Evolutionary conservation across 495 filamentous ascomycete species (phyloP).

Genomic region (Podospora didyma): DNA sequence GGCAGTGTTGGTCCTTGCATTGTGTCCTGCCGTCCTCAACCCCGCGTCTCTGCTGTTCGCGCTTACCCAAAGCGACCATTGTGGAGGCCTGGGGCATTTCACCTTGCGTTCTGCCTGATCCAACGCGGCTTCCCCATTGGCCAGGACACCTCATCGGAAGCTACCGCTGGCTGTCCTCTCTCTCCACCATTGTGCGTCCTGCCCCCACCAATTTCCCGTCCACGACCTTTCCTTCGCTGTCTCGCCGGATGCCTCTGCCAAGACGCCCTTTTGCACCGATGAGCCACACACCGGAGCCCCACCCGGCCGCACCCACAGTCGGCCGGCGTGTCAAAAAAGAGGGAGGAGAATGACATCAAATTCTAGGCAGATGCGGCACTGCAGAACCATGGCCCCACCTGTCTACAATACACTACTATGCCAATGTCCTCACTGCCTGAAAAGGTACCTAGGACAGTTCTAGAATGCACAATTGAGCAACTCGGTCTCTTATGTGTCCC

Average conservation of each 20-base stretch:
- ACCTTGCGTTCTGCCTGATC: conserved; percentile 17
- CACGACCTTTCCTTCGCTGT: conserved; percentile 4
- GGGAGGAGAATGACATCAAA: background rate
- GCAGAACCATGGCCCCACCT: background rate
- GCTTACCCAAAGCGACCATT: background rate
- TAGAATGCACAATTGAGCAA: background rate
- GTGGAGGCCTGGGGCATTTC: conserved; percentile 4
- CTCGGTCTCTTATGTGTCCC: too few relatives aligned
- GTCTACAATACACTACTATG: background rate
- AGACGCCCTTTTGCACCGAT: background rate
- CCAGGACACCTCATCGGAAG: background rate
- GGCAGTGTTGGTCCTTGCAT: too few relatives aligned
- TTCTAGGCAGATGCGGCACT: background rate
- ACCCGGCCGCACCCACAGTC: conserved; percentile 2
- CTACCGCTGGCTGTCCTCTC: background rate
- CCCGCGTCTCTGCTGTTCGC: background rate
- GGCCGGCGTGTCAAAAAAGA: background rate
- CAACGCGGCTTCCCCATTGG: conserved; percentile 11
- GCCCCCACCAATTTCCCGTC: background rate
- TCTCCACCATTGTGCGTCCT: background rate
- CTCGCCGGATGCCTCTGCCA: conserved; percentile 9
- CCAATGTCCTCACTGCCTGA: too few relatives aligned
- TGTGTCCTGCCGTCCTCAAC: background rate
- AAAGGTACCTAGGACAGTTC: background rate
- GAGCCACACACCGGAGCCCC: conserved; percentile 7